Evolutionary conservation across 2,329 filamentous ascomycete genomes (phyloP).

Genomic region (Diplodia seriata): DNA sequence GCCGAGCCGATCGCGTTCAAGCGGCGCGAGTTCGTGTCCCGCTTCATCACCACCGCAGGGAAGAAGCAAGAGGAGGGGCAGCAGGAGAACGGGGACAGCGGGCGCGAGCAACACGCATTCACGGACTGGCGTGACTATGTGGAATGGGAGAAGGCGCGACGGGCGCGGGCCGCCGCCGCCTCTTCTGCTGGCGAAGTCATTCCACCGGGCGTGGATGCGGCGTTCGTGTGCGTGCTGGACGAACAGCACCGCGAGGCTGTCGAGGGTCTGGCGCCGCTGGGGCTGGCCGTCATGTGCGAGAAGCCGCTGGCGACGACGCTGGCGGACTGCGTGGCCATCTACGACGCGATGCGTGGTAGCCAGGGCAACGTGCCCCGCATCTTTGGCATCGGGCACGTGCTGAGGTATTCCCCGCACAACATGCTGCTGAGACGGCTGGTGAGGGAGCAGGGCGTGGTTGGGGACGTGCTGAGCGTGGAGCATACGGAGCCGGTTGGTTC

Average conservation of each 20-base stretch:
- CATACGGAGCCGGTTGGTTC: constrained; percentile 91
- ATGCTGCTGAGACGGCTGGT: constrained; percentile 81
- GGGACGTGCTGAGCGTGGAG: constrained; percentile 83
- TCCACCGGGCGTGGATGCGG: constrained; percentile 56
- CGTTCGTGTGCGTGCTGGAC: constrained; percentile 80
- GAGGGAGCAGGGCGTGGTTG: constrained; percentile 76
- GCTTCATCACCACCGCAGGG: constrained; percentile 67
- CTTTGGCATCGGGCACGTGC: constrained; percentile 92
- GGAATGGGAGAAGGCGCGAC: constrained; percentile 70
- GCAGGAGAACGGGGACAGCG: not conserved
- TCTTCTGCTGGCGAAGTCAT: not conserved
- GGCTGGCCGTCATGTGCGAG: constrained; percentile 89
- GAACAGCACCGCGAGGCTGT: constrained; percentile 87
- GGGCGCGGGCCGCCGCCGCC: constrained; percentile 53
- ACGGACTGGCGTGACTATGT: constrained; percentile 76
- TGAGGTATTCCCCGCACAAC: constrained; percentile 93
- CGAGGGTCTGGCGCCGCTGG: constrained; percentile 70
- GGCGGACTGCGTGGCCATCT: constrained; percentile 78
- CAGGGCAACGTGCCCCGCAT: constrained; percentile 52
- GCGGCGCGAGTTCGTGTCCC: constrained; percentile 71
- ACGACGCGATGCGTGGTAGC: constrained; percentile 58
- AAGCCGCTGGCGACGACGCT: constrained; percentile 88
- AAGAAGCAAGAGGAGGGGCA: constrained; percentile 55
- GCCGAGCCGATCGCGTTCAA: constrained; percentile 84
- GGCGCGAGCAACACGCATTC: constrained; percentile 56